These are phyloP conservation scores for Penicillium crystallinum DNA, from an alignment of 495 filamentous ascomycete species.

Conservation along the genomic window DNA sequence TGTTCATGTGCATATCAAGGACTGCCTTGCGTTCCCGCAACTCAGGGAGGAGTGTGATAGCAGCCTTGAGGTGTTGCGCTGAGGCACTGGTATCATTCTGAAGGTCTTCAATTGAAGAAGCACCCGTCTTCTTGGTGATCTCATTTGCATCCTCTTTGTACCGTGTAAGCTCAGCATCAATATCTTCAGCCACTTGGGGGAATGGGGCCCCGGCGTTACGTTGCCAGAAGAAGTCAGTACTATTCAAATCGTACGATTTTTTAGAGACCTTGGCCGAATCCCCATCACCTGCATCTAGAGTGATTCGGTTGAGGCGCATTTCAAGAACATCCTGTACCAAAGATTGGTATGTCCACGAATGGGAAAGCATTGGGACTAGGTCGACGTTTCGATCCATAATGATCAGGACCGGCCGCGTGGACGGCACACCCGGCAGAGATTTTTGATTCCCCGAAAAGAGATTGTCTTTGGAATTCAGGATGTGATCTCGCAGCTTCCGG, in stretches of 20 bases:
- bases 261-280: constrained; percentile 69
- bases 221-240: constrained; percentile 96
- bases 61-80: constrained; percentile 91
- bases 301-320: constrained; percentile 96
- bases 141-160: constrained; percentile 96
- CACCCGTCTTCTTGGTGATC: constrained; percentile 91
- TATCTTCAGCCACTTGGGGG: constrained; percentile 94
- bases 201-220: constrained; percentile 91
- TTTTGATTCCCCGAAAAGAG: constrained; percentile 63
- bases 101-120: constrained; percentile 86
- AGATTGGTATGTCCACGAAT: constrained; percentile 98
- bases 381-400: constrained; percentile 94
- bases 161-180: constrained; percentile 82
- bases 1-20: constrained; percentile 99
- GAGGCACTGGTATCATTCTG: constrained; percentile 83
- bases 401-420: constrained; percentile 76
- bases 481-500: constrained; percentile 91
- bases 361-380: constrained; percentile 95
- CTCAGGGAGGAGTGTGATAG: constrained; percentile 88
- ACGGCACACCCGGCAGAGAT: constrained; percentile 54
- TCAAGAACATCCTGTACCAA: constrained; percentile 90
- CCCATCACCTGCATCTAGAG: constrained; percentile 64
- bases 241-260: constrained; percentile 81
- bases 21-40: constrained; percentile 84
- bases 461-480: constrained; percentile 95